phyloP scores from a whole-genome alignment of 345 rosid species.

The Salix dunnii region DNA sequence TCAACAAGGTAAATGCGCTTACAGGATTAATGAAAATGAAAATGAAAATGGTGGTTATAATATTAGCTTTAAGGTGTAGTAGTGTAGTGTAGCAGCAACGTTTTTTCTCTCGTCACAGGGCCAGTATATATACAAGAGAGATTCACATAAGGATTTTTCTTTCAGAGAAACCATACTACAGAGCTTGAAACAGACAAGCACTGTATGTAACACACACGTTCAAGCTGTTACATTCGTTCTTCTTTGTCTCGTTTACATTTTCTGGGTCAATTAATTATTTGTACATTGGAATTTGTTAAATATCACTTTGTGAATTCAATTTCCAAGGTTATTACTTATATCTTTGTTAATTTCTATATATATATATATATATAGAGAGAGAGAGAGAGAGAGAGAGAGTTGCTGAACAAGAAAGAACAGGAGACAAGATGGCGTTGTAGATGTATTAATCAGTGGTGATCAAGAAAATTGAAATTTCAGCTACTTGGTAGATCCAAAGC shows the following conservation, averaged over 20 bases:
- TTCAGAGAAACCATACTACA: slow-evolving; percentile 14
- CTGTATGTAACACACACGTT: too few species aligned
- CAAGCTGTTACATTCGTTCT: not conserved
- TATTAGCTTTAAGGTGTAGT: slow-evolving; percentile 22
- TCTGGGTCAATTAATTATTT: not conserved
- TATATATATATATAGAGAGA: too few species aligned
- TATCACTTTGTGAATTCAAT: not conserved
- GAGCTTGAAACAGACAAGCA: not conserved
- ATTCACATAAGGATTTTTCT: not conserved
- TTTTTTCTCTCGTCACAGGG: slow-evolving; percentile 16
- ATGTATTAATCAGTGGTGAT: not conserved
- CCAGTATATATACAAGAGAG: not conserved
- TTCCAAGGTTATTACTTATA: too few species aligned
- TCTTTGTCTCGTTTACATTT: not conserved
- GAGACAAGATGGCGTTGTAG: not conserved
- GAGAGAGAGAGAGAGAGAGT: too few species aligned
- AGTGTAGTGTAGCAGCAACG: slow-evolving; percentile 9
- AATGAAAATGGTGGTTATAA: not conserved
- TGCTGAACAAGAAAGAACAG: too few species aligned
- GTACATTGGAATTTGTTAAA: slow-evolving; percentile 10
- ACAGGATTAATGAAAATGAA: slow-evolving; percentile 33
- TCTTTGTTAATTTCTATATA: too few species aligned
- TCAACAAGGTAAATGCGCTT: slow-evolving; percentile 30
- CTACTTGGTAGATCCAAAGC: not conserved
- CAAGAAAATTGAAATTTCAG: not conserved